Base-by-base conservation (phyloP, 225 moss, liverwort and hornwort genomes). In the Sphagnum contortum region DNA sequence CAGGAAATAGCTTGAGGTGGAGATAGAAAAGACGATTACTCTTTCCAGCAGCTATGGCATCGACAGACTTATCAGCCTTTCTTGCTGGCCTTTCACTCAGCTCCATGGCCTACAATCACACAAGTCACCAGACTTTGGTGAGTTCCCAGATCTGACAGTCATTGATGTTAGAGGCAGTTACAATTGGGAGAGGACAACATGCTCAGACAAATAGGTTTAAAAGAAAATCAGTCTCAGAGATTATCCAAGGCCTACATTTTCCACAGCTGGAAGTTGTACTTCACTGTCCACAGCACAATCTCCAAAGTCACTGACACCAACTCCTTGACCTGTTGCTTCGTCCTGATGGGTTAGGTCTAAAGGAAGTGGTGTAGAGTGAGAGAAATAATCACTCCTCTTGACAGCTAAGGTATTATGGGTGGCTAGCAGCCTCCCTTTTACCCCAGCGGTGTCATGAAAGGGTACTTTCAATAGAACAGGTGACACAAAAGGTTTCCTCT, bases 311-410 rank as follows among this genome's bases (percentile, higher is more conserved):
- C 59, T 45, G 65, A 14, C 62, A 53, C 59, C 65, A 29, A 29
- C 29, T 29, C 29, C 0, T 29, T 29, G 29, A 29, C 29, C 29
- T 29, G 53, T 48, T 55, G 59, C 67, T 60, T 66, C 14, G 49
- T 50, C 63, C 62, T 69, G 65, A 68, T 51, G 65, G 2, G 48
- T 59, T 57, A 65, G 45, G 47, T 57, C 61, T 69, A 71, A 54
- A 8, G 67, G 64, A 47, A 57, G 59, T 73, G 72, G 65, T 47
- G 70, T 57, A 70, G 73, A 46, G 56, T 48, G 71, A 71, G 76
- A 85, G 67, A 85, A 85, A 57, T 85, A 85, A 3, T 73, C 72
- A 81, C 85, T 85, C 47, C 53, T 54, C 54, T 74, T 81, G 4
- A 57, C 57, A 51, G 67, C 14, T 57, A 12, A 66, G 63, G 57